Percentiles rank a stretch among this genome's conserved stretches.
Conservation (phyloP, 1,139 yeast genomes). For the Pichia terricola region DNA sequence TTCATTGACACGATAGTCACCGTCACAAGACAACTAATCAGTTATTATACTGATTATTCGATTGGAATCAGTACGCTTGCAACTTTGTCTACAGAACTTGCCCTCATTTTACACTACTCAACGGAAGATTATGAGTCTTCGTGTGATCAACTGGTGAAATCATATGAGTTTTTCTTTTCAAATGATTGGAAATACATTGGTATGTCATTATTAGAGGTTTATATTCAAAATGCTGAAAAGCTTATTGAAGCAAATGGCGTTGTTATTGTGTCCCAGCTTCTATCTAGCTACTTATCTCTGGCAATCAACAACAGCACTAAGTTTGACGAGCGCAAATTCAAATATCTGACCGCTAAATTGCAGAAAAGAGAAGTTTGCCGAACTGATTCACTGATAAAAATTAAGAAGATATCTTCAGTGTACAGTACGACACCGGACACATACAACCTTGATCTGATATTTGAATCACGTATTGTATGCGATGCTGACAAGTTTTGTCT, state of each 20-base stretch:
- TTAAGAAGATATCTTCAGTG: constrained; percentile 15
- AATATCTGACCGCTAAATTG: constrained; percentile 21
- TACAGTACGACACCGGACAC: constrained; percentile 15
- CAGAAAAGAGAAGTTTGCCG: constrained; percentile 19
- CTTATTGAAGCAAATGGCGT: constrained; percentile 18
- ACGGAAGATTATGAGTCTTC: constrained; percentile 49
- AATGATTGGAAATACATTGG: constrained; percentile 76
- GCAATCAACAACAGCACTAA: constrained; percentile 2
- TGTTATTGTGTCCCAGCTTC: constrained; percentile 8
- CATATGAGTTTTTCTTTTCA: constrained; percentile 56
- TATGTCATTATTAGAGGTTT: constrained; percentile 50
- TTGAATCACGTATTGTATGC: constrained; percentile 15
- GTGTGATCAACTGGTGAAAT: constrained; percentile 42
- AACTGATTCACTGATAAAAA: constrained; percentile 28
- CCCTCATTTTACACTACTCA: constrained; percentile 52
- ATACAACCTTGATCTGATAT: constrained; percentile 14
- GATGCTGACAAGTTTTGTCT: constrained; percentile 13
- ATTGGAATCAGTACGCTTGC: constrained; percentile 56
- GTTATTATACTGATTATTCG: constrained; percentile 19
- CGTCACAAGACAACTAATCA: constrained; percentile 25
- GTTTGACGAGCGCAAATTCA: constrained; percentile 13
- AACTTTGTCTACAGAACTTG: constrained; percentile 72
- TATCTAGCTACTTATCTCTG: constrained; percentile 22
- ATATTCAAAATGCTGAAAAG: constrained; percentile 57
- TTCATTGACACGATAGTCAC: constrained; percentile 24